Conservation (phyloP, 2,329 filamentous ascomycete species). For the Colletotrichum eleusines region DNA sequence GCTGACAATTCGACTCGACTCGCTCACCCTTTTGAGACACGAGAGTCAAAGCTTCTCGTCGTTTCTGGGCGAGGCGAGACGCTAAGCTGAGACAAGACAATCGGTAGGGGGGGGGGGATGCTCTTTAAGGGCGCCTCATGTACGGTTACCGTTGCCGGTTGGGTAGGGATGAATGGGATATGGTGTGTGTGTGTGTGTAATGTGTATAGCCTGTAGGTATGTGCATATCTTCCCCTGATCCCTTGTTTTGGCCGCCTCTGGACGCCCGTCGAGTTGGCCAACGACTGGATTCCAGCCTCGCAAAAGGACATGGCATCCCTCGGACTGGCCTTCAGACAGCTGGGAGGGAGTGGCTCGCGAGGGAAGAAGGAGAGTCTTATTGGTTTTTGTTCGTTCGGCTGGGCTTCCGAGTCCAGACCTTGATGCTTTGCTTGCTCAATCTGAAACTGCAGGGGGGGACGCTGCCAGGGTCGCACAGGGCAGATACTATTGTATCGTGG, state of each 20-base stretch:
- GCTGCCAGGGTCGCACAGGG: slow-evolving; percentile 12
- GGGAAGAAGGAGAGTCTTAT: neutral
- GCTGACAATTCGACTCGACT: neutral
- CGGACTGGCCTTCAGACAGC: no score
- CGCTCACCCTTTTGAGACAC: slow-evolving; percentile 13
- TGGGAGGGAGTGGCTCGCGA: no score
- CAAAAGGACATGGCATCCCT: neutral
- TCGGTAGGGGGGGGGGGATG: neutral
- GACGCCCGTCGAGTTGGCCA: neutral
- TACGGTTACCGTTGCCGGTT: no score
- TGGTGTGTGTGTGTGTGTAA: no score
- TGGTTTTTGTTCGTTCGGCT: neutral
- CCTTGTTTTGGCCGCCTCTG: neutral
- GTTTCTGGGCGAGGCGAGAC: slow-evolving; percentile 7
- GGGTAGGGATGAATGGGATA: neutral
- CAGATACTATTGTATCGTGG: no score
- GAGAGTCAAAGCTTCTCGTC: slow-evolving; percentile 16
- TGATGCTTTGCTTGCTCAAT: slow-evolving; percentile 22
- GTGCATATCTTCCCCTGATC: neutral
- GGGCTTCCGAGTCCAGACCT: neutral
- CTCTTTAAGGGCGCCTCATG: neutral
- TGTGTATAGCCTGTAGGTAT: no score
- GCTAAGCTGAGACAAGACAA: slow-evolving; percentile 21
- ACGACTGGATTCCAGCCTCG: neutral
- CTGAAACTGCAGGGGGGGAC: slow-evolving; percentile 28